phyloP scores from a whole-genome alignment of 495 filamentous ascomycete genomes.

The Penicillium roqueforti region DNA sequence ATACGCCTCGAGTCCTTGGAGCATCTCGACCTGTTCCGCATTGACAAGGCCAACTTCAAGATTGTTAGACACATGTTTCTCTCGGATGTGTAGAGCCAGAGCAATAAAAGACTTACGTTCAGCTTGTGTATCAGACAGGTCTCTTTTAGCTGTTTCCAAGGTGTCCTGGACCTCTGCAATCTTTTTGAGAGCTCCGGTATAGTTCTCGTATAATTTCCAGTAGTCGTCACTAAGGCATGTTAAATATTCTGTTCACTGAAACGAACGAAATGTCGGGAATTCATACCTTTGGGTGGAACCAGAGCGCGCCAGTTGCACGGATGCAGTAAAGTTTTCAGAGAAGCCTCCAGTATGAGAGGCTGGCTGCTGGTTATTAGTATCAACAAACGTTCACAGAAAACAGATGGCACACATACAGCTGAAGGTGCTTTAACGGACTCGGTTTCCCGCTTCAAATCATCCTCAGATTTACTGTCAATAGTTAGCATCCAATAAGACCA shows the following conservation, averaged over 20 bases:
- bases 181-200: conserved; percentile 38
- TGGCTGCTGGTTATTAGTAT: conserved; percentile 21
- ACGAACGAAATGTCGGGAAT: neutral
- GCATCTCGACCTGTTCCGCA: conserved; percentile 47
- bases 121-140: conserved; percentile 36
- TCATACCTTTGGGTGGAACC: conserved; percentile 41
- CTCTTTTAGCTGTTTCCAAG: conserved; percentile 33
- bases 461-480: conserved; percentile 37
- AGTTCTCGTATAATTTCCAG: conserved; percentile 46
- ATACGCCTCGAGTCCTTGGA: conserved; percentile 45
- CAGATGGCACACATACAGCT: conserved; percentile 18
- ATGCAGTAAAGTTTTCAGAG: conserved; percentile 34
- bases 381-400: neutral
- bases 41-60: conserved; percentile 41
- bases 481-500: conserved; percentile 16
- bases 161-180: conserved; percentile 40
- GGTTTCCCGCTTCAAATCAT: conserved; percentile 39
- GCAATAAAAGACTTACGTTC: conserved; percentile 34
- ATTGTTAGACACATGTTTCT: conserved; percentile 23
- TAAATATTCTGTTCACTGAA: conserved; percentile 13
- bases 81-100: neutral
- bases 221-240: conserved; percentile 40
- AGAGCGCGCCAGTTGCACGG: conserved; percentile 33
- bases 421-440: conserved; percentile 35
- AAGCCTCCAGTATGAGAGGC: conserved; percentile 33